Evolutionary conservation across 2,329 filamentous ascomycete species (phyloP), one percentile per base, ranked within the genome.

Genomic region (Ramularia collo-cygni): DNA sequence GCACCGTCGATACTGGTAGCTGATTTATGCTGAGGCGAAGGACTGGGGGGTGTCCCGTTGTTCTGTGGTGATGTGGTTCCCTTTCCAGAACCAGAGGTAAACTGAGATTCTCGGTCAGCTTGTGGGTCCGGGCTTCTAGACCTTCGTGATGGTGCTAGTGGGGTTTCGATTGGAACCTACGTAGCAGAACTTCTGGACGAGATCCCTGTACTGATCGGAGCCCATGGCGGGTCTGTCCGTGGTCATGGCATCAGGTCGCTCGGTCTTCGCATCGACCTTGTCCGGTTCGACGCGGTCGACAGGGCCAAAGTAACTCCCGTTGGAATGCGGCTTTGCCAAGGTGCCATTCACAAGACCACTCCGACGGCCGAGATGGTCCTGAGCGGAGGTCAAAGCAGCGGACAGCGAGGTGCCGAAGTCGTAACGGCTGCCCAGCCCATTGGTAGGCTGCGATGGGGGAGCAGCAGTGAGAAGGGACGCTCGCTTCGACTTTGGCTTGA

Each of bases 121-220:
- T 49, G 6, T 24, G 43, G 42, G 36, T 40, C 45, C 40, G 42
- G 50, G 38, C 36, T 43, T 17, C 38, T 44, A 57, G 38, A 50
- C 54, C 44, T 51, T 46, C 35, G 54, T 31, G 49, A 52, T 49
- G 52, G 59, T 59, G 57, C 55, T 57, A 19, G 41, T 51, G 31
- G 31, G 16, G 17, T 19, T 33, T 44, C 48, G 56, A 47, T 53
- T 52, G 49, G 75, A 75, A 94, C 90, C 80, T 90, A 95, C 90
- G 79, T 96, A 98, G 76, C 92, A 98, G 75, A 95, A 98, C 72
- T 94, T 95, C 72, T 94, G 89, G 65, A 98, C 84, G 51, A 98
- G 77, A 68, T 98, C 92, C 67, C 93, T 86, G 64, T 98, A 96
- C 44, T 90, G 89, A 45, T 86, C 81, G 50, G 88, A 93, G 45